phyloP scores from a whole-genome alignment of 352 stramenopile genomes.

The Globisporangium perplexum region DNA sequence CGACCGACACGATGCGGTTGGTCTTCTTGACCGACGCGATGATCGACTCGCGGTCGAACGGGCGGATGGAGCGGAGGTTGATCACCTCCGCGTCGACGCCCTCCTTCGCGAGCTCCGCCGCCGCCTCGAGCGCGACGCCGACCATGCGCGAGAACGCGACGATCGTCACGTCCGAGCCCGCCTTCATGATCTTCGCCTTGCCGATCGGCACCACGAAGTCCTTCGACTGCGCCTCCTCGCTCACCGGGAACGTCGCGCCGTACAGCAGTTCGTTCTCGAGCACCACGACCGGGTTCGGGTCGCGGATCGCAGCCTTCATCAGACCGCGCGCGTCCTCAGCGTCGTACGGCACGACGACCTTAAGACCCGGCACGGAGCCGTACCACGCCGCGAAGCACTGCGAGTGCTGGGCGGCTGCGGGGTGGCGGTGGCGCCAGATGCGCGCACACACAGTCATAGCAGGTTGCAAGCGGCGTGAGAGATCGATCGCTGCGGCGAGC shows the following conservation, averaged over 20 bases:
- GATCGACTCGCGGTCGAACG: slow-evolving; percentile 96
- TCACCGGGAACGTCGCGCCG: slow-evolving; percentile 96
- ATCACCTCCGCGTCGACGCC: slow-evolving; percentile 97
- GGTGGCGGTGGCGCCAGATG: not conserved
- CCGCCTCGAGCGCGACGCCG: slow-evolving; percentile 94
- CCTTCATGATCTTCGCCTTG: slow-evolving; percentile 98
- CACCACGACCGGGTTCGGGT: slow-evolving; percentile 98
- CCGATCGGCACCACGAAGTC: slow-evolving; percentile 98
- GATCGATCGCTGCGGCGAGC: not conserved
- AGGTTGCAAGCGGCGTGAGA: not conserved
- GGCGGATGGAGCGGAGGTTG: slow-evolving; percentile 91
- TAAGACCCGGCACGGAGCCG: slow-evolving; percentile 95
- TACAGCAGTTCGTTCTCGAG: slow-evolving; percentile 99
- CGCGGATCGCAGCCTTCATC: slow-evolving; percentile 98
- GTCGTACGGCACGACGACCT: slow-evolving; percentile 97
- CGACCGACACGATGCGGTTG: slow-evolving; percentile 95
- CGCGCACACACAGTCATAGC: not conserved
- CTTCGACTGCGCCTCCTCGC: slow-evolving; percentile 94
- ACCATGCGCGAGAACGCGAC: slow-evolving; percentile 98
- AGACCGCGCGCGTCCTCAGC: slow-evolving; percentile 98
- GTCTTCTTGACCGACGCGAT: slow-evolving; percentile 99
- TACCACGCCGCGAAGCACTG: slow-evolving; percentile 99
- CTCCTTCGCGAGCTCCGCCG: slow-evolving; percentile 90
- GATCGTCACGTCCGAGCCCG: slow-evolving; percentile 97
- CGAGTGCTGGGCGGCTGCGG: slow-evolving; percentile 95